Evolutionary conservation across 345 rosid genomes (phyloP).

Genomic region (Xanthoceras sorbifolium): DNA sequence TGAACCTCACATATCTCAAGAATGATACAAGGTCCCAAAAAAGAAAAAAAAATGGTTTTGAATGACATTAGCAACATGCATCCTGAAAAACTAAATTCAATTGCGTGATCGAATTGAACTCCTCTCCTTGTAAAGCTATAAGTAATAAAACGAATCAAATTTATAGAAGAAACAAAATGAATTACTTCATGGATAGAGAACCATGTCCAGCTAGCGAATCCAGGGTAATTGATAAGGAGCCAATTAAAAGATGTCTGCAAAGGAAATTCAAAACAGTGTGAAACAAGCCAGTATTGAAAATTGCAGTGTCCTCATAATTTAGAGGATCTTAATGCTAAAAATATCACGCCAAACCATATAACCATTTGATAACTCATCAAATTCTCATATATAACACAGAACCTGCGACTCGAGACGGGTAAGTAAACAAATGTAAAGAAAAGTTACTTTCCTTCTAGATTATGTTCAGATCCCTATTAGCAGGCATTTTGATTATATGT

Average conservation of each 20-base stretch:
- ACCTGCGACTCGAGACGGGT: neutral
- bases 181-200: neutral
- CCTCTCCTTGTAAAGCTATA: neutral
- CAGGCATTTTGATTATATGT: neutral
- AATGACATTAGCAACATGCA: neutral
- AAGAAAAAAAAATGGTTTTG: neutral
- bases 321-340: neutral
- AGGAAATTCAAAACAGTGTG: neutral
- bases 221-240: neutral
- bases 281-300: neutral
- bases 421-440: no score
- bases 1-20: neutral
- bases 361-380: neutral
- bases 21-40: no score
- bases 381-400: no score
- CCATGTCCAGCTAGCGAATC: neutral
- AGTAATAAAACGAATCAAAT: neutral
- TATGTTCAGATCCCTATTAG: neutral
- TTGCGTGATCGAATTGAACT: neutral
- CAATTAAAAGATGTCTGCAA: neutral
- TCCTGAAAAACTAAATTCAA: neutral
- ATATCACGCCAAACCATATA: neutral
- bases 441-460: neutral
- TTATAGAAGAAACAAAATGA: neutral
- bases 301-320: neutral